Percentiles rank a stretch among this genome's conserved stretches.
phyloP scores from a whole-genome alignment of 2,329 filamentous ascomycete genomes.

The Chrysosporium keratinophilum region DNA sequence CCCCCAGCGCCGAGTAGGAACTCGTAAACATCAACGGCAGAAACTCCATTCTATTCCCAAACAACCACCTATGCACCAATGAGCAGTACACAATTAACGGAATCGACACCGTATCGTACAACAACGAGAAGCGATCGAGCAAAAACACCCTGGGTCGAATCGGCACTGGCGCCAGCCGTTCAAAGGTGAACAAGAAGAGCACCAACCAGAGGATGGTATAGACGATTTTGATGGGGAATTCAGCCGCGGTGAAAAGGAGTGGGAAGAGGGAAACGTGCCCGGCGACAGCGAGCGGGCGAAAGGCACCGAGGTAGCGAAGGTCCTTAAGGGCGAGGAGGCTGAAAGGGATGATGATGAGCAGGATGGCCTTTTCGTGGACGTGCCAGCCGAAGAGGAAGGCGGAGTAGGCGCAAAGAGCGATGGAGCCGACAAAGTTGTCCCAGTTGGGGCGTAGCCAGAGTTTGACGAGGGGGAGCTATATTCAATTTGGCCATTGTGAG shows the following conservation, averaged over 20 bases:
- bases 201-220: conserved; percentile 92
- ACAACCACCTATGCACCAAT: conserved; percentile 68
- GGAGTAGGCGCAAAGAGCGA: conserved; percentile 88
- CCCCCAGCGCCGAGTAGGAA: conserved; percentile 86
- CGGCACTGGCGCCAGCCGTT: conserved; percentile 75
- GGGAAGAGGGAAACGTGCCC: conserved; percentile 95
- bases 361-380: conserved; percentile 93
- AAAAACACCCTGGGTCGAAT: conserved; percentile 72
- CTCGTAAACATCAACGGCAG: conserved; percentile 95
- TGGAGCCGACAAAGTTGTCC: conserved; percentile 78
- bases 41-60: conserved; percentile 72
- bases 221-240: conserved; percentile 86
- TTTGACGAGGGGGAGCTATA: conserved; percentile 60
- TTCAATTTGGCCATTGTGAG: background rate
- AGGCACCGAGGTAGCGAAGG: conserved; percentile 80
- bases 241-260: conserved; percentile 77
- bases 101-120: conserved; percentile 84
- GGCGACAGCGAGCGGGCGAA: conserved; percentile 80
- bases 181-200: conserved; percentile 74
- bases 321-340: conserved; percentile 84
- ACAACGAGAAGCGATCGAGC: conserved; percentile 76
- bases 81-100: conserved; percentile 85
- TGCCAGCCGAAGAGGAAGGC: conserved; percentile 98
- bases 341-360: conserved; percentile 91
- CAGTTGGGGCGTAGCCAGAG: conserved; percentile 72